phyloP scores from a whole-genome alignment of 306 rosid genomes.

The Rubus idaeus region DNA sequence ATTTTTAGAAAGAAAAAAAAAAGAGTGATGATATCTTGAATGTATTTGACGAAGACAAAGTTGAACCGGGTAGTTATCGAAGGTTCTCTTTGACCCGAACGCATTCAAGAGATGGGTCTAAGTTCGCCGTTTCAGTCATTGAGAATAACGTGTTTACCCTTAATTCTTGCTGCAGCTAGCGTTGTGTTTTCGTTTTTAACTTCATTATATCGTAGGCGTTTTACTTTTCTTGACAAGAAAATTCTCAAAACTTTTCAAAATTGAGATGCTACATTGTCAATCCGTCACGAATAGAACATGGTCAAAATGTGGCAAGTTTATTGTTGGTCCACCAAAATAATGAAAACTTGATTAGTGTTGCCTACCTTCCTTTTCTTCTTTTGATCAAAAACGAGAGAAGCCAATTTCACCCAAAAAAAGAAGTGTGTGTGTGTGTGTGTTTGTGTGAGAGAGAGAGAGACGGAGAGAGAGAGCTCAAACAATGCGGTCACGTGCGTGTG shows the following conservation, averaged over 20 bases:
- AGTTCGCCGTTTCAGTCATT: neutral
- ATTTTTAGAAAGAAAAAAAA: neutral
- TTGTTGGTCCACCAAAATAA: no score
- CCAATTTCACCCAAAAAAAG: no score
- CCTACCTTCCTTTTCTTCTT: no score
- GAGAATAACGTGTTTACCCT: neutral
- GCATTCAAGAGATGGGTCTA: neutral
- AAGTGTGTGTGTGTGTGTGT: no score
- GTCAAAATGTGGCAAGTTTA: no score
- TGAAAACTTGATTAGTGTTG: no score
- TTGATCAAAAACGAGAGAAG: no score
- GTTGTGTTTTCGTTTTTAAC: neutral
- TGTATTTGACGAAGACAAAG: neutral
- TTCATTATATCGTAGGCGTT: neutral
- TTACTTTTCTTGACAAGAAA: neutral
- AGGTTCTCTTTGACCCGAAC: neutral
- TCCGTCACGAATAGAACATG: no score
- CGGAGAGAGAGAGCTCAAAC: no score
- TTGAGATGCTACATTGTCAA: neutral
- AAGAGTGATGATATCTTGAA: neutral
- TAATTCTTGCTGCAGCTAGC: no score
- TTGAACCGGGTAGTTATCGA: neutral
- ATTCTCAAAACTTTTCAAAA: neutral
- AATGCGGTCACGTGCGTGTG: no score
- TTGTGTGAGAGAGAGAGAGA: no score